A percentile compares a stretch with the other conserved stretches of the same genome.
Evolutionary conservation across 2,329 filamentous ascomycete genomes (phyloP).

Genomic region (Sporothrix pseudoabietina): DNA sequence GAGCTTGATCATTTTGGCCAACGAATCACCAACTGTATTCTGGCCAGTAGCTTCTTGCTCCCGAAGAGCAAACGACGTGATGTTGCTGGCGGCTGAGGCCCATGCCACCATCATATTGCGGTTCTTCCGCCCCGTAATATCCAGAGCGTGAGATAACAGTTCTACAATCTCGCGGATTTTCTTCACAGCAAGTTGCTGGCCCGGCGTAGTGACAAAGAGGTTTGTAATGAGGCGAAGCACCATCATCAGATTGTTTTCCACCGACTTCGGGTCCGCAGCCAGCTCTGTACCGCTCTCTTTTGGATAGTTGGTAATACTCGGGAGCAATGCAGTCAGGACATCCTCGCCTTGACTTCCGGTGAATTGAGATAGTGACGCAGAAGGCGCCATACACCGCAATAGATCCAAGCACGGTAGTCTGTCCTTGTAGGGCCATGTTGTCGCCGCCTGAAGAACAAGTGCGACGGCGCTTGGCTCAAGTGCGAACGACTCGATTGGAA

Average conservation of each 20-base stretch:
- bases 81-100: conserved; percentile 82
- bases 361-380: conserved; percentile 65
- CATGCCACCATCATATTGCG: conserved; percentile 81
- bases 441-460: conserved; percentile 70
- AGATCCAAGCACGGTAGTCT: conserved; percentile 85
- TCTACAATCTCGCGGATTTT: conserved; percentile 60
- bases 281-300: conserved; percentile 46
- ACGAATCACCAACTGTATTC: conserved; percentile 46
- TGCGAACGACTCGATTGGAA: conserved; percentile 17
- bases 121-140: conserved; percentile 61
- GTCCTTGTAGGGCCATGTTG: conserved; percentile 76
- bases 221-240: conserved; percentile 79
- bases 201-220: conserved; percentile 74
- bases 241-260: conserved; percentile 86
- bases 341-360: conserved; percentile 56
- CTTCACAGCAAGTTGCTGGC: conserved; percentile 66
- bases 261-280: conserved; percentile 57
- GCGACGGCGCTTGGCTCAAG: conserved; percentile 54
- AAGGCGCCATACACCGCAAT: conserved; percentile 76
- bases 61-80: conserved; percentile 68
- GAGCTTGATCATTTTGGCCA: conserved; percentile 53
- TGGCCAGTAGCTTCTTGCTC: conserved; percentile 48
- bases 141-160: conserved; percentile 65
- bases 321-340: conserved; percentile 59
- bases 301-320: conserved; percentile 34